Evolutionary conservation across 1,139 yeast species (phyloP).

Genomic region (Yamadazyma pseudoaaseri): DNA sequence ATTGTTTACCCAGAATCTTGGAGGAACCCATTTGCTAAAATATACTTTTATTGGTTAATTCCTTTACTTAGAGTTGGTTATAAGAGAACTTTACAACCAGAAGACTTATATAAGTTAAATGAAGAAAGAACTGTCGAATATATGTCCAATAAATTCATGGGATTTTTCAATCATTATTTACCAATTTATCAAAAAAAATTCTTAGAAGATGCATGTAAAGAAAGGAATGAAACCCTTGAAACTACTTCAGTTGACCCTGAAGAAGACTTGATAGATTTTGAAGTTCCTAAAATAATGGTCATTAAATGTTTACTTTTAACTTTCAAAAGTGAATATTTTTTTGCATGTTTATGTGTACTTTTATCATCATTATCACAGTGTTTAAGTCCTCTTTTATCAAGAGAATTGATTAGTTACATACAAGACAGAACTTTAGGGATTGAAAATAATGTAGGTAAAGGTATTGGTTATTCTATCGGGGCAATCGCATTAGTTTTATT

Average conservation of each 20-base stretch:
- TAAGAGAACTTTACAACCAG: constrained; percentile 59
- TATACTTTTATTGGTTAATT: constrained; percentile 57
- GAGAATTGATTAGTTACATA: constrained; percentile 28
- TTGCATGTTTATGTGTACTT: constrained; percentile 21
- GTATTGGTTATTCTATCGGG: constrained; percentile 40
- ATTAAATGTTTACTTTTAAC: constrained; percentile 26
- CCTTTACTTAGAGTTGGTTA: constrained; percentile 65
- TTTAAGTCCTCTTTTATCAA: constrained; percentile 29
- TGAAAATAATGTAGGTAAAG: constrained; percentile 24
- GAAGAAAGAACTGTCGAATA: constrained; percentile 51
- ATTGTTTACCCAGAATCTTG: constrained; percentile 21
- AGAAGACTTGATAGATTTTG: constrained; percentile 28
- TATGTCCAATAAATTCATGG: constrained; percentile 30
- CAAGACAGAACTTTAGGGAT: constrained; percentile 23
- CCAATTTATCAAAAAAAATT: constrained; percentile 24
- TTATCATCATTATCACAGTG: constrained; percentile 22
- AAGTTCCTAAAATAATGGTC: constrained; percentile 17
- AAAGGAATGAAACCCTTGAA: constrained; percentile 25
- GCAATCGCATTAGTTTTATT: constrained; percentile 24
- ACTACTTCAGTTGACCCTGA: constrained; percentile 18
- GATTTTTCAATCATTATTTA: constrained; percentile 31
- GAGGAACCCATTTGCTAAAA: constrained; percentile 28
- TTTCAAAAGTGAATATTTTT: constrained; percentile 25
- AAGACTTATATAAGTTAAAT: constrained; percentile 58
- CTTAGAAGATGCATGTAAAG: constrained; percentile 21